Percentiles rank a stretch among this genome's conserved stretches.
Evolutionary conservation across 2,329 filamentous ascomycete genomes (phyloP).

Genomic region (Hypoxylon rubiginosum): DNA sequence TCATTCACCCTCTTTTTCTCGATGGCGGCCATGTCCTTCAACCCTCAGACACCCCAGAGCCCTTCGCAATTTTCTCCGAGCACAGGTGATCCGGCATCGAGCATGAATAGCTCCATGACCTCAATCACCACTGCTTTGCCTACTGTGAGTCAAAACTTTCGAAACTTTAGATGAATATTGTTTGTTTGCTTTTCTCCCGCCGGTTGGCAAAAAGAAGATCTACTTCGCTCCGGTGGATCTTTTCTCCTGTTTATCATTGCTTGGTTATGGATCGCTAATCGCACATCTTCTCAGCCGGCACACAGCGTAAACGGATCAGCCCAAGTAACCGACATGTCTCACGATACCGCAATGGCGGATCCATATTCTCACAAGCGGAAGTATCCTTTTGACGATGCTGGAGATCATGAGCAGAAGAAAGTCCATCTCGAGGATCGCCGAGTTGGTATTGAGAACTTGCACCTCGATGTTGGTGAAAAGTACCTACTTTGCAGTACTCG

Average conservation of each 20-base stretch:
- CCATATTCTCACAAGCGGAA: constrained; percentile 73
- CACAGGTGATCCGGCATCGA: constrained; percentile 65
- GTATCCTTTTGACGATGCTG: constrained; percentile 68
- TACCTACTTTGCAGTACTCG: constrained; percentile 76
- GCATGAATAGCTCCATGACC: constrained; percentile 66
- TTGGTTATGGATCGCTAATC: constrained; percentile 25
- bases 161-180: neutral
- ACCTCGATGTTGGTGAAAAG: constrained; percentile 75
- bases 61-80: constrained; percentile 72
- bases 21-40: constrained; percentile 72
- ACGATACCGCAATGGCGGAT: constrained; percentile 62
- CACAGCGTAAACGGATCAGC: constrained; percentile 50
- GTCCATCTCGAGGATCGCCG: constrained; percentile 71
- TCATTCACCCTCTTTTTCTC: constrained; percentile 43
- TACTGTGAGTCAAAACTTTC: constrained; percentile 55
- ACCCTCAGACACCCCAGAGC: constrained; percentile 76
- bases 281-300: constrained; percentile 44
- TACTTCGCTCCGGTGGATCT: neutral
- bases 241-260: constrained; percentile 8
- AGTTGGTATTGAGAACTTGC: constrained; percentile 73
- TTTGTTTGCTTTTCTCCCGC: neutral
- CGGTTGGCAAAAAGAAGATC: neutral
- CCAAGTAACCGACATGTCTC: constrained; percentile 55
- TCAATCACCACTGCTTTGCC: constrained; percentile 68
- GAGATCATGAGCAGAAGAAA: constrained; percentile 72